Evolutionary conservation across 2,329 filamentous ascomycete genomes (phyloP).

Genomic region (Teratosphaeria gauchensis): DNA sequence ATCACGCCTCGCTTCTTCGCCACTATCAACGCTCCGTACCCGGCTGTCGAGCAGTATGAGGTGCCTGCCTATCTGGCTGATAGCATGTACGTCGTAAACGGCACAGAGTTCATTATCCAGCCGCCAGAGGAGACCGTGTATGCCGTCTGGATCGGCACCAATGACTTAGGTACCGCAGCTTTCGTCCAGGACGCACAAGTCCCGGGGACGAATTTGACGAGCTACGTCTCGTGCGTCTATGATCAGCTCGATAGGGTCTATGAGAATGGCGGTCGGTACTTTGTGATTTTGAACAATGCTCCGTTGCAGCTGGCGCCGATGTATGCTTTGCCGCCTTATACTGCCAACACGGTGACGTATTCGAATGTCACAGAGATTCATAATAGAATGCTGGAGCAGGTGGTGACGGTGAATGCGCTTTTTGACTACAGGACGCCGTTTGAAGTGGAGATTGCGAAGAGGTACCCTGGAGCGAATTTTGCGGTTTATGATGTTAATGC

Average conservation of each 20-base stretch:
- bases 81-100: conserved; percentile 25
- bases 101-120: conserved; percentile 33
- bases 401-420: conserved; percentile 42
- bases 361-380: conserved; percentile 44
- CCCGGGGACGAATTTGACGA: conserved; percentile 47
- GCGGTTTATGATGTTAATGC: conserved; percentile 59
- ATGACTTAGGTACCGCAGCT: conserved; percentile 59
- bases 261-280: conserved; percentile 55
- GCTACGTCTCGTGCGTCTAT: conserved; percentile 62
- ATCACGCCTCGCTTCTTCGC: conserved; percentile 49
- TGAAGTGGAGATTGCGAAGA: conserved; percentile 31
- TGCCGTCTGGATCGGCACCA: conserved; percentile 71
- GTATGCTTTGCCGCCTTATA: conserved; percentile 42
- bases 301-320: conserved; percentile 59
- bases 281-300: conserved; percentile 60
- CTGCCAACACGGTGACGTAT: conserved; percentile 27
- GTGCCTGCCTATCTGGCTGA: conserved; percentile 40
- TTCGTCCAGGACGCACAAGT: conserved; percentile 58
- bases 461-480: conserved; percentile 48
- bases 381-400: conserved; percentile 43
- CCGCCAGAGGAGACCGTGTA: conserved; percentile 57
- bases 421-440: conserved; percentile 44
- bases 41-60: conserved; percentile 38
- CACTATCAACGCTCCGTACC: conserved; percentile 50
- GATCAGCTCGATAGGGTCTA: conserved; percentile 54